Conservation (phyloP, 83 land plant species). For the Diphasiastrum complanatum region DNA sequence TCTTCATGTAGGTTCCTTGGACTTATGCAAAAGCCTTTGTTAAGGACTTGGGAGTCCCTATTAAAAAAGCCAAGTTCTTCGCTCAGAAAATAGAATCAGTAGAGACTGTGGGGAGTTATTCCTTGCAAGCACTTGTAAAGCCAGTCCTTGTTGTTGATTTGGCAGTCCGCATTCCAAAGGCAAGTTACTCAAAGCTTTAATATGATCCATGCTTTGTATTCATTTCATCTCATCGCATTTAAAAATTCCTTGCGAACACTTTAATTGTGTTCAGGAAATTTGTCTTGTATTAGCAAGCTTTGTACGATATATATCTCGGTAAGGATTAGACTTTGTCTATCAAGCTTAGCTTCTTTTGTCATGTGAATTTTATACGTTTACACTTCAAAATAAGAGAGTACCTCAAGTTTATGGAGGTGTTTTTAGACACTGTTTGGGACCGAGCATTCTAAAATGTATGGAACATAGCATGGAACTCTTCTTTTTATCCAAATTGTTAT, state of each 20-base stretch:
- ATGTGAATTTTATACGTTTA: too few species aligned
- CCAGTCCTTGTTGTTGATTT: conserved; percentile 67
- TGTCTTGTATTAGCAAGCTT: too few species aligned
- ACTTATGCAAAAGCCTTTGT: conserved; percentile 52
- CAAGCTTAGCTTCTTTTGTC: too few species aligned
- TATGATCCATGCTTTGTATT: neutral
- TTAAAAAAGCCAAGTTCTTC: conserved; percentile 50
- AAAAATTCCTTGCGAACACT: neutral
- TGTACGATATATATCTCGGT: too few species aligned
- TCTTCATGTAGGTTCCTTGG: conserved; percentile 39
- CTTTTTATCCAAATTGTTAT: too few species aligned
- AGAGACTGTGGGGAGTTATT: conserved; percentile 60
- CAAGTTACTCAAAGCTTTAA: conserved; percentile 8
- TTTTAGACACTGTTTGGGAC: too few species aligned
- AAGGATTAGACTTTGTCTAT: too few species aligned
- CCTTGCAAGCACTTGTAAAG: conserved; percentile 43
- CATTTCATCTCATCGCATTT: neutral
- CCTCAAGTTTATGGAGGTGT: too few species aligned
- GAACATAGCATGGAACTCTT: too few species aligned
- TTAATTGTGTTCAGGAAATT: too few species aligned
- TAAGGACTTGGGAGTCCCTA: conserved; percentile 52
- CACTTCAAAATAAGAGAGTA: too few species aligned
- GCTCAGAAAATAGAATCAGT: conserved; percentile 54
- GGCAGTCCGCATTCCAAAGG: conserved; percentile 79
- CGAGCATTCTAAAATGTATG: too few species aligned